Evolutionary conservation across 305 asterid genomes (phyloP), one percentile per base, ranked within the genome.

Genomic region (Rubia balearica): DNA sequence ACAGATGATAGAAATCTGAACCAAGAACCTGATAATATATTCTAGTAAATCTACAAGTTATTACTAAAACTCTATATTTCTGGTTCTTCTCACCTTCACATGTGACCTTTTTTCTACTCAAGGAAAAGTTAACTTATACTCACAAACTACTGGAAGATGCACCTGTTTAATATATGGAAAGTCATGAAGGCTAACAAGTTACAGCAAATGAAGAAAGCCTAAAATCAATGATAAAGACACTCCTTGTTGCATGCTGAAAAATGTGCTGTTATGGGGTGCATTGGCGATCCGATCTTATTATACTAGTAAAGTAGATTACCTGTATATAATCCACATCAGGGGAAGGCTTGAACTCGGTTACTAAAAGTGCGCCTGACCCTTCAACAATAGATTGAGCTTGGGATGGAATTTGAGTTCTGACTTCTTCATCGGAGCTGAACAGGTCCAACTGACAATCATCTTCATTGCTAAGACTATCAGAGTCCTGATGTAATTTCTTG

Each of bases 301-400:
- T 53, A 73, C 51, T 48, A 33, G 56, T n/a, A 59, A 71, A 48
- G 53, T 60, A 68, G 76, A 74, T 60, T 72, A 94, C 99, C 98
- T 95, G 99, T 81, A 95, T 82, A 77, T 95, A 95, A 86, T 95
- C 99, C 67, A 95, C 94, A 78, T 95, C 99, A 46, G 98, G 86
- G 27, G 70, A 79, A 60, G 99, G 96, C 77, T 82, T 85, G 80
- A 85, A 90, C 78, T 92, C 94, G 1, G 97, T 80, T 45, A 85
- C 90, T 77, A 84, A 10, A 77, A 91, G 94, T 27, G 97, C 72
- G 65, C 88, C 87, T 53, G 99, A 88, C 56, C 98, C 98, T 79
- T 91, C 92, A 73, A 84, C 91, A 46, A 91, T 79, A 60, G 98
- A 81, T 78, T 91, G 97, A 45, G 78, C 91, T 86, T 91, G 97